A percentile compares a stretch with the other conserved stretches of the same genome.
These are phyloP conservation scores for Mucor piriformis DNA, from an alignment of 371 early-diverging fungal genomes.

Conservation along the genomic window DNA sequence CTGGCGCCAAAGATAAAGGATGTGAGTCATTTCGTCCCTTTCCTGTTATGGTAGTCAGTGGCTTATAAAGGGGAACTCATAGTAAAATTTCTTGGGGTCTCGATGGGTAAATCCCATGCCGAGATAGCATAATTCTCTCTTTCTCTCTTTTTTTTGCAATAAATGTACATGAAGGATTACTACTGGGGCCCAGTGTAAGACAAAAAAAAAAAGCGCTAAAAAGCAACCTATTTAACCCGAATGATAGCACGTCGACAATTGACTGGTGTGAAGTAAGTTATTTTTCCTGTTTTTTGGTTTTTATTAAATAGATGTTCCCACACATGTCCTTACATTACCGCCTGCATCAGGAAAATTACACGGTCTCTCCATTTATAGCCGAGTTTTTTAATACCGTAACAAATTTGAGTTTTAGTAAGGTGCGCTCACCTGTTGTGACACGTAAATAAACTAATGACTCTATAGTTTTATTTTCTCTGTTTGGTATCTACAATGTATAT, in stretches of 20 bases:
- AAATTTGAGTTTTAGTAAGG: constrained; percentile 62
- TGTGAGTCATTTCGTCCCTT: constrained; percentile 20
- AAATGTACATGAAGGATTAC: constrained; percentile 3
- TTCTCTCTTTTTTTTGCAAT: neutral
- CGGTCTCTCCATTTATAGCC: constrained; percentile 60
- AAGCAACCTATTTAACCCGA: neutral
- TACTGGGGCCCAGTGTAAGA: constrained; percentile 43
- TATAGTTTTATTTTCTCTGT: constrained; percentile 23
- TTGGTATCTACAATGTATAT: constrained; percentile 38
- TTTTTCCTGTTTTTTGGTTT: neutral
- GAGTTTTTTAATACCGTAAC: constrained; percentile 78
- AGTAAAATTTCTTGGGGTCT: neutral
- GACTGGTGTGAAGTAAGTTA: constrained; percentile 51
- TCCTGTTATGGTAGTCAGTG: constrained; percentile 12
- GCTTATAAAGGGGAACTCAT: neutral
- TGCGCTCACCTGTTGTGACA: neutral
- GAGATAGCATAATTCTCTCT: neutral
- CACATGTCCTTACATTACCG: neutral
- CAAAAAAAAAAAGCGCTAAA: neutral
- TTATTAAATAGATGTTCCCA: neutral
- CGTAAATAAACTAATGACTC: neutral
- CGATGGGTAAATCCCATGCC: neutral
- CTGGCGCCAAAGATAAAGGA: neutral
- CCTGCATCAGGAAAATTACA: constrained; percentile 43
- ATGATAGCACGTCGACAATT: constrained; percentile 44